Base-by-base conservation (phyloP, 306 rosid species). In the Cicer arietinum region DNA sequence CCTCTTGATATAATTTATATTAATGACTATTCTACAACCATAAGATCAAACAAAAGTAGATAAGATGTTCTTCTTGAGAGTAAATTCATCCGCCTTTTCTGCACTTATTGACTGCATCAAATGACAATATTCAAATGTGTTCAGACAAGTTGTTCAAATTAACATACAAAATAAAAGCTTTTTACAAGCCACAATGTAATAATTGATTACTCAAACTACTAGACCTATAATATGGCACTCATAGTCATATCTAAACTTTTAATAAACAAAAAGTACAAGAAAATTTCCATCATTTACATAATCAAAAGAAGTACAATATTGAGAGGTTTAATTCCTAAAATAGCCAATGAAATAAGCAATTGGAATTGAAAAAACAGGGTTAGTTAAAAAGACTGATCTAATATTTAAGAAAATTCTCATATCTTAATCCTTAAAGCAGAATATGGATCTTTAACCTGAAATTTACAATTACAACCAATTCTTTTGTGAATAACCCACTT, bases 61-160 rank as follows among this genome's bases (percentile, higher is more conserved):
- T 42, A 94, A 85, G 57, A 94, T 82, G 84, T 92, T 90, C 93
- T 84, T 94, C 96, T 92, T 94, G 47, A 90, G 87, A 59, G 86
- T 85, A 76, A 94, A 82, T 74, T 91, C 96, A 79, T 94, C 99
- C 9, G 95, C 92, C 89, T 91, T 94, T 5, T 81, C 78, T 41
- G 93, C 89, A 92, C 87, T 90, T 76, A 93, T 82, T 50, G 96
- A 77, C 97, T 94, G 95, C 79, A 62, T 8, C 56, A 53, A 39
- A 65, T 64, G 47, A 69, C 48, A 66, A 20, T 35, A 4, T 44
- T 45, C 53, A 67, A 54, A 40, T 47, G 7, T 35, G 70, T 52
- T 62, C 74, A 67, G 16, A 60, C 61, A 30, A 74, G 58, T 11
- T 46, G 43, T 76, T 40, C 75, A 79, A 54, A 65, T 52, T 45